These are phyloP conservation scores for Aspergillus luchuensis DNA, from an alignment of 2,329 filamentous ascomycete species.

Conservation along the genomic window DNA sequence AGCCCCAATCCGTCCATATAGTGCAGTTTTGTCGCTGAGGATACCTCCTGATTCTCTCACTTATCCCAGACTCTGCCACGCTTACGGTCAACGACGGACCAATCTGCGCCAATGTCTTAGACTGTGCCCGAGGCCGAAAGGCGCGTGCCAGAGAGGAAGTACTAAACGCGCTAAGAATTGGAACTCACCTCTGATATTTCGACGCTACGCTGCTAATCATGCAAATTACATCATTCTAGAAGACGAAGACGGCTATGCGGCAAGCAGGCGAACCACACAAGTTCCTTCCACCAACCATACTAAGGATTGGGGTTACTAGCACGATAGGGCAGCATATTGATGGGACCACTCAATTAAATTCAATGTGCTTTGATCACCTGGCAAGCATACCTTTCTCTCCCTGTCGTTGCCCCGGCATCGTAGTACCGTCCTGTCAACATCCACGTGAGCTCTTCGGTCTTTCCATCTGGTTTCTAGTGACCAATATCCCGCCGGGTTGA, in stretches of 20 bases:
- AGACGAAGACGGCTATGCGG: background rate
- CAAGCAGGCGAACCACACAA: background rate
- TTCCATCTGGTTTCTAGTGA: slow-evolving; percentile 16
- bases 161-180: background rate
- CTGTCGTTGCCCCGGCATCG: background rate
- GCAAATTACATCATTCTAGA: background rate
- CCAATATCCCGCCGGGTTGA: background rate
- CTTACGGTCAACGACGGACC: background rate
- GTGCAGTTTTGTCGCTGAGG: background rate
- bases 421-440: background rate
- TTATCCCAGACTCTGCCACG: background rate
- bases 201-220: background rate
- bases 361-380: background rate
- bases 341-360: background rate
- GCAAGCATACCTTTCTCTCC: background rate
- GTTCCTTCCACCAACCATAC: background rate
- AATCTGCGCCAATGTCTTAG: background rate
- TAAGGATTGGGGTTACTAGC: background rate
- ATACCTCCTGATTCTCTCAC: background rate
- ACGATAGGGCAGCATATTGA: background rate
- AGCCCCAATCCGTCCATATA: background rate
- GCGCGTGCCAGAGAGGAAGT: background rate
- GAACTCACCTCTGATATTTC: background rate
- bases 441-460: slow-evolving; percentile 1
- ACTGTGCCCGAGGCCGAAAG: background rate